Conservation (phyloP, 257 asterid species). For the Solanum pinnatisectum region DNA sequence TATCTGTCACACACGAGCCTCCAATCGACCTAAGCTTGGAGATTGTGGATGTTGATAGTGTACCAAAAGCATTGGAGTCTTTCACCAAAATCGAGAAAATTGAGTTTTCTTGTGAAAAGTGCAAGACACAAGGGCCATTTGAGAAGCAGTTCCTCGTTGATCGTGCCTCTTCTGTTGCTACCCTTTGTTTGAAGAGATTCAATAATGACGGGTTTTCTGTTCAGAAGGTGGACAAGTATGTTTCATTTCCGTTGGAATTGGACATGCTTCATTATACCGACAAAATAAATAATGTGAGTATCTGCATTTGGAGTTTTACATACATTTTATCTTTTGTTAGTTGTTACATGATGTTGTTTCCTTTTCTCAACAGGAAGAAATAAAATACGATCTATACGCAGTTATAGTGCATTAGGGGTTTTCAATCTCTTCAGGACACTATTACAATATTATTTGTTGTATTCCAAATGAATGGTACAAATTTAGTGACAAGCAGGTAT, state of each 20-base stretch:
- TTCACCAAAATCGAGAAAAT: constrained; percentile 28
- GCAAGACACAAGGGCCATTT: no score
- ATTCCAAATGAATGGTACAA: constrained; percentile 26
- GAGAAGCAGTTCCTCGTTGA: constrained; percentile 32
- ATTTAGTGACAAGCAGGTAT: constrained; percentile 28
- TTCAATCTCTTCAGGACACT: constrained; percentile 71
- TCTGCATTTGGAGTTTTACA: not conserved
- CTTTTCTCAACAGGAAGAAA: constrained; percentile 36
- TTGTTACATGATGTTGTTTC: not conserved
- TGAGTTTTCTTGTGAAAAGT: no score
- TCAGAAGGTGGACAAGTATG: constrained; percentile 67
- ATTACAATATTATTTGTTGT: constrained; percentile 55
- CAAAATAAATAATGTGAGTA: constrained; percentile 34
- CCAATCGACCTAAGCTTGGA: constrained; percentile 79
- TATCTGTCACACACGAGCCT: constrained; percentile 67
- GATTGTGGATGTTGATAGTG: constrained; percentile 53
- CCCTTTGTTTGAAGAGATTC: constrained; percentile 83
- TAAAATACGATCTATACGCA: constrained; percentile 57
- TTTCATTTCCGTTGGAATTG: constrained; percentile 2
- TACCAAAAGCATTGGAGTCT: constrained; percentile 54
- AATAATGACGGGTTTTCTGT: constrained; percentile 52
- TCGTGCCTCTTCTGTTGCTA: constrained; percentile 55
- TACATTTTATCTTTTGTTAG: not conserved
- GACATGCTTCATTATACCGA: constrained; percentile 43
- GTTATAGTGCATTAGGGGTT: constrained; percentile 72